Percentiles rank a stretch among this genome's conserved stretches.
phyloP scores from a whole-genome alignment of 768 basidiomycete species.

The Megacollybia marginata region DNA sequence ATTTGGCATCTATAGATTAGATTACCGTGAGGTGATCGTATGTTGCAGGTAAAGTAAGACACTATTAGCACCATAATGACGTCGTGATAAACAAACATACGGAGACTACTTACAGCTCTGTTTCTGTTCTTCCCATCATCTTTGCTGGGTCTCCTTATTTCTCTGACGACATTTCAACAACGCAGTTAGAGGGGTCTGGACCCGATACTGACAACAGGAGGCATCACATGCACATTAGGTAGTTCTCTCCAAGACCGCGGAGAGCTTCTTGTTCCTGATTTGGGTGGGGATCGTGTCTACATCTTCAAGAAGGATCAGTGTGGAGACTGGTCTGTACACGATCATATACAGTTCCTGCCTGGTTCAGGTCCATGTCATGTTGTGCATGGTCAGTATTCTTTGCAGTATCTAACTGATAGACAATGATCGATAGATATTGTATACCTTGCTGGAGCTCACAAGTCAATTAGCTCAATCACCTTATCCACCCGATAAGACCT shows the following conservation, averaged over 20 bases:
- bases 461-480: constrained; percentile 42
- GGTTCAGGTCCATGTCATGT: constrained; percentile 73
- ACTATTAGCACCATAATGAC: too few relatives aligned
- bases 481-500: constrained; percentile 19
- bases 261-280: constrained; percentile 67
- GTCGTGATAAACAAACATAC: too few relatives aligned
- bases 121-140: constrained; percentile 52
- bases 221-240: constrained; percentile 76
- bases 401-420: not conserved
- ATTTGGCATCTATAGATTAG: too few relatives aligned
- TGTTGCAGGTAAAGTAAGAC: too few relatives aligned
- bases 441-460: constrained; percentile 61
- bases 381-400: constrained; percentile 42
- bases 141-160: constrained; percentile 41
- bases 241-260: constrained; percentile 34
- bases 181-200: constrained; percentile 47
- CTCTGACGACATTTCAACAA: constrained; percentile 21
- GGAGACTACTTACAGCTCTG: too few relatives aligned
- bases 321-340: constrained; percentile 43
- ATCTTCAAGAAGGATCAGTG: constrained; percentile 35
- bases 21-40: too few relatives aligned
- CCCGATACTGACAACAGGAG: constrained; percentile 62
- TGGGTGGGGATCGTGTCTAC: constrained; percentile 68
- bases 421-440: constrained; percentile 43
- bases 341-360: constrained; percentile 36